Evolutionary conservation across 2,329 filamentous ascomycete genomes (phyloP).

Genomic region (Coniochaeta prunicola): DNA sequence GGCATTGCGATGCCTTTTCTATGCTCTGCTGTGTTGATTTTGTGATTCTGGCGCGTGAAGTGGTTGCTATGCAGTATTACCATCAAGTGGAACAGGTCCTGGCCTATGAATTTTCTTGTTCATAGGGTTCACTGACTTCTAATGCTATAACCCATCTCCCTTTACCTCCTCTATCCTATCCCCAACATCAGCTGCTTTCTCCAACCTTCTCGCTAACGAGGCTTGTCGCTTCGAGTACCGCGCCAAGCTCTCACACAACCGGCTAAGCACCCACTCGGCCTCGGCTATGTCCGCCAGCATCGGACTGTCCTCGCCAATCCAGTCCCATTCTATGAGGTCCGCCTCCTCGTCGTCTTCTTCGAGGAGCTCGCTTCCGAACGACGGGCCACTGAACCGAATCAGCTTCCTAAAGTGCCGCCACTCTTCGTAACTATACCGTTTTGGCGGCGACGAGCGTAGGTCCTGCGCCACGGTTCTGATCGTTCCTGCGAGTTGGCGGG

Average conservation of each 20-base stretch:
- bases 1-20: background rate
- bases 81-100: too few species aligned
- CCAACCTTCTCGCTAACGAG: background rate
- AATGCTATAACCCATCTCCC: background rate
- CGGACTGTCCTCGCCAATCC: conserved; percentile 63
- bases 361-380: conserved; percentile 16
- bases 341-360: conserved; percentile 44
- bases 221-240: conserved; percentile 17
- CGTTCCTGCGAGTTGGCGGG: conserved; percentile 44
- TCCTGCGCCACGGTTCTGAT: conserved; percentile 51
- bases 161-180: background rate
- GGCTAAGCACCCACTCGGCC: conserved; percentile 59
- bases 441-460: conserved; percentile 34
- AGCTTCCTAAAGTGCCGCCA: conserved; percentile 60
- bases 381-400: conserved; percentile 46
- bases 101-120: too few species aligned
- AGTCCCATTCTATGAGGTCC: conserved; percentile 61
- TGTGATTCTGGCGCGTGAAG: too few species aligned
- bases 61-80: too few species aligned
- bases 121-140: too few species aligned
- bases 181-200: background rate
- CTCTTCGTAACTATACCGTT: conserved; percentile 58
- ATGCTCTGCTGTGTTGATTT: too few species aligned
- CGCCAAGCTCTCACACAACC: conserved; percentile 56
- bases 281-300: conserved; percentile 57